A percentile compares a stretch with the other conserved stretches of the same genome.
phyloP scores from a whole-genome alignment of 2,329 filamentous ascomycete species.

The Penicillium verrucosum region DNA sequence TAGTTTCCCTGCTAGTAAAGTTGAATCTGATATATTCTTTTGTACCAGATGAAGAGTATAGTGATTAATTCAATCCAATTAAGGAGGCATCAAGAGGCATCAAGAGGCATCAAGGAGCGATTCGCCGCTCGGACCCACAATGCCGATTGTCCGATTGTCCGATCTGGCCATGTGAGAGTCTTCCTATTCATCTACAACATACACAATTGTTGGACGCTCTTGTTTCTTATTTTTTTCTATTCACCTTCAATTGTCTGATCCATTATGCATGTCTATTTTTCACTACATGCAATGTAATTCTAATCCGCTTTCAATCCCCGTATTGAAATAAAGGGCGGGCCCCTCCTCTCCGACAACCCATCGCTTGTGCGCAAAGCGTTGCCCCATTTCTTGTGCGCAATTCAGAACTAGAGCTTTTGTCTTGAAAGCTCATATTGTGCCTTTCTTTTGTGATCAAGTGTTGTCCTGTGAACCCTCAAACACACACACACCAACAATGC shows the following conservation, averaged over 20 bases:
- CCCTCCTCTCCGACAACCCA: conserved; percentile 4
- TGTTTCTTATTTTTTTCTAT: background rate
- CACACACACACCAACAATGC: conserved; percentile 11
- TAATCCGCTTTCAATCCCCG: conserved; percentile 5
- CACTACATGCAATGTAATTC: conserved; percentile 11
- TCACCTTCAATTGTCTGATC: conserved; percentile 3
- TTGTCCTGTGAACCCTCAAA: background rate
- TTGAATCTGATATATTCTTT: background rate
- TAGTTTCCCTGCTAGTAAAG: background rate
- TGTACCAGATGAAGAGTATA: background rate
- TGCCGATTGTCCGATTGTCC: conserved; percentile 9
- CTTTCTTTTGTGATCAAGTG: background rate
- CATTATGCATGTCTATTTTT: background rate
- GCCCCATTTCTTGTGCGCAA: background rate
- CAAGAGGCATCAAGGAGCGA: background rate
- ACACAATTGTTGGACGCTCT: no score
- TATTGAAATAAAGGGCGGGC: conserved; percentile 9
- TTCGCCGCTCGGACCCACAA: conserved; percentile 13
- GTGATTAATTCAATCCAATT: background rate
- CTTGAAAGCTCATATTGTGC: background rate
- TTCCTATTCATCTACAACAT: background rate
- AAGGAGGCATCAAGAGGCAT: no score
- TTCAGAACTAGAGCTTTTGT: background rate
- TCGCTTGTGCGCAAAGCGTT: conserved; percentile 3
- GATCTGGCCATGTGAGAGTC: conserved; percentile 4